These are phyloP conservation scores for Sisymbrium altissimum DNA, from an alignment of 345 rosid genomes.

Conservation along the genomic window DNA sequence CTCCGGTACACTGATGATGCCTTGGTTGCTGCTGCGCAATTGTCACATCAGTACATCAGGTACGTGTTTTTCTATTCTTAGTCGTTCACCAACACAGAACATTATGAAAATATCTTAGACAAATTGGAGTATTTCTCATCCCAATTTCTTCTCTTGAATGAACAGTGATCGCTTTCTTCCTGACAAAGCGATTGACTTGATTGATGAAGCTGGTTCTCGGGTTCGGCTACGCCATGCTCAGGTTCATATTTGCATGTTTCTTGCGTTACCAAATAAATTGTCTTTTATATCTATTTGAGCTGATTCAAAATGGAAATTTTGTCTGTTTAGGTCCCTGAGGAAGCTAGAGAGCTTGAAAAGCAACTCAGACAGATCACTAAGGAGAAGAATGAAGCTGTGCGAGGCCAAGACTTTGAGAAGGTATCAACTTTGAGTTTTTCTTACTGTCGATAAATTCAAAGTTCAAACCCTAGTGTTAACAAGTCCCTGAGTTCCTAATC, in stretches of 20 bases:
- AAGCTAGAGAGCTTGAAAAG: constrained; percentile 93
- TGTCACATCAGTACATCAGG: constrained; percentile 99
- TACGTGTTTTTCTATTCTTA: constrained; percentile 1
- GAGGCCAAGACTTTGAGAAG: constrained; percentile 96
- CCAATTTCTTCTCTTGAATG: background rate
- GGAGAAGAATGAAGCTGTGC: constrained; percentile 95
- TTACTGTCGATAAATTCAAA: background rate
- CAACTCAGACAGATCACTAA: constrained; percentile 90
- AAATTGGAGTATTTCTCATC: background rate
- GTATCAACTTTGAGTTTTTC: constrained; percentile 31
- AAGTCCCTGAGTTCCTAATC: background rate
- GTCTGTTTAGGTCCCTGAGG: constrained; percentile 81
- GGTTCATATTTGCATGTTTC: constrained; percentile 40
- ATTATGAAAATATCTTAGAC: background rate
- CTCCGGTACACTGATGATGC: constrained; percentile 95
- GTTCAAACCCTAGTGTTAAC: background rate
- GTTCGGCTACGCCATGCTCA: constrained; percentile 95
- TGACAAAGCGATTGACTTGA: constrained; percentile 97
- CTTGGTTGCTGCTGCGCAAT: constrained; percentile 78
- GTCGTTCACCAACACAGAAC: constrained; percentile 5
- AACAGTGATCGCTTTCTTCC: constrained; percentile 96
- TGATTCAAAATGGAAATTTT: constrained; percentile 19
- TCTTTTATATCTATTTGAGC: background rate
- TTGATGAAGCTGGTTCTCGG: constrained; percentile 99
- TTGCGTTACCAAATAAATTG: too few relatives aligned